A percentile compares a stretch with the other conserved stretches of the same genome.
Conservation (phyloP, 1,284 basidiomycete species). For the Austroboletus rostrupii region DNA sequence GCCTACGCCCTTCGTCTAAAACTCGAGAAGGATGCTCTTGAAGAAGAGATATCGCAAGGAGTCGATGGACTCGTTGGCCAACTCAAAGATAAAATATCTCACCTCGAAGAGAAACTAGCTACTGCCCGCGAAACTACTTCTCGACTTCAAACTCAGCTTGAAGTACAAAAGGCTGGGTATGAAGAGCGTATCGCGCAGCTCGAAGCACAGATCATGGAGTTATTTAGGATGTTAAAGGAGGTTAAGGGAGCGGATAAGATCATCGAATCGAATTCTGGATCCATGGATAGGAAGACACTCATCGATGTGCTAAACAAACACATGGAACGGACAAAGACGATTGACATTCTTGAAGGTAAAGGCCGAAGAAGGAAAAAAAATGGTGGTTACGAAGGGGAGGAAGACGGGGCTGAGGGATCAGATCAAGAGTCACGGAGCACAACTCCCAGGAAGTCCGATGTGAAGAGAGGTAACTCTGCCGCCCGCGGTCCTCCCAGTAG, state of each 20-base stretch:
- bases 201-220: constrained; percentile 89
- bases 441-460: constrained; percentile 49
- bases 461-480: constrained; percentile 37
- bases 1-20: constrained; percentile 61
- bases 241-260: constrained; percentile 74
- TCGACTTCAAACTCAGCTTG: constrained; percentile 74
- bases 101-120: constrained; percentile 77
- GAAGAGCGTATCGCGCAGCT: constrained; percentile 87
- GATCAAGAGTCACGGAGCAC: constrained; percentile 44
- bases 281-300: constrained; percentile 77
- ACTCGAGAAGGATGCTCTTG: constrained; percentile 71
- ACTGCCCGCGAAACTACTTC: constrained; percentile 77
- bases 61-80: constrained; percentile 82
- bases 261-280: constrained; percentile 54
- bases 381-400: constrained; percentile 33
- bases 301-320: constrained; percentile 80
- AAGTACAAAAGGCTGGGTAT: constrained; percentile 77
- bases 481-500: constrained; percentile 32
- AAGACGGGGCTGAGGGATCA: constrained; percentile 38
- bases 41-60: constrained; percentile 78
- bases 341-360: constrained; percentile 79
- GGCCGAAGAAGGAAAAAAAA: constrained; percentile 36
- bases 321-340: constrained; percentile 82
- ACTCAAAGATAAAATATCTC: constrained; percentile 71
- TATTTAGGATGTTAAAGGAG: constrained; percentile 90